Conservation (phyloP, 306 rosid species). For the Psophocarpus tetragonolobus region DNA sequence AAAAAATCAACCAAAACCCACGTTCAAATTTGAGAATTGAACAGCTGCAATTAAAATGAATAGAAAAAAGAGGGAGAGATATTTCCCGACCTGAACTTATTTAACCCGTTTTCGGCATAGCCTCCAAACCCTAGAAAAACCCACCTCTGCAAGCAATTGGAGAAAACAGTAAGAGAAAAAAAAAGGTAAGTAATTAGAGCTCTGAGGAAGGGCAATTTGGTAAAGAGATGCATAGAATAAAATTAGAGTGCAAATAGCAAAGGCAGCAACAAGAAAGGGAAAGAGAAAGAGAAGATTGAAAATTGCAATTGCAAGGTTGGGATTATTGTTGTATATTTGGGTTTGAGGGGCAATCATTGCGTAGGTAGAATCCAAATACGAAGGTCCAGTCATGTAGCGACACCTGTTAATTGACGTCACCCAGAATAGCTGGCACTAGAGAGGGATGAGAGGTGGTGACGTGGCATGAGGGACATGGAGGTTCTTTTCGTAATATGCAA, state of each 20-base stretch:
- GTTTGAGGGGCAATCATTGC: too few relatives aligned
- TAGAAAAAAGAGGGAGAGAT: not conserved
- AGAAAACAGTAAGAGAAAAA: not conserved
- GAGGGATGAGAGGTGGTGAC: not conserved
- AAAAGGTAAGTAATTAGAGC: constrained; percentile 2
- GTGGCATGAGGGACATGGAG: not conserved
- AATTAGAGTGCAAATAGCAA: not conserved
- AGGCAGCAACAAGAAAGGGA: not conserved
- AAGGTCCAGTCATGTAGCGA: not conserved
- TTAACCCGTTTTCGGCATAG: constrained; percentile 13
- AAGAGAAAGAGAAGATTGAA: not conserved
- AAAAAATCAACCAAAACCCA: constrained; percentile 26
- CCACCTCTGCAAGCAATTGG: constrained; percentile 38
- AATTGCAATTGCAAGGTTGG: not conserved
- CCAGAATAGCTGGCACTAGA: not conserved
- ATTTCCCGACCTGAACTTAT: constrained; percentile 40
- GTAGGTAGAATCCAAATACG: not conserved
- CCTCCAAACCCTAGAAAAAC: constrained; percentile 48
- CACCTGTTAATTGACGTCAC: not conserved
- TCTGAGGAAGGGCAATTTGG: constrained; percentile 35
- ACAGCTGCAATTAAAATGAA: constrained; percentile 22
- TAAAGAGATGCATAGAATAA: constrained; percentile 19
- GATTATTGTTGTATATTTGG: too few relatives aligned
- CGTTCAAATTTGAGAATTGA: not conserved
- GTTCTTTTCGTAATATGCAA: constrained; percentile 27